Conservation (phyloP, 2,329 filamentous ascomycete species). For the Fusarium sp. region DNA sequence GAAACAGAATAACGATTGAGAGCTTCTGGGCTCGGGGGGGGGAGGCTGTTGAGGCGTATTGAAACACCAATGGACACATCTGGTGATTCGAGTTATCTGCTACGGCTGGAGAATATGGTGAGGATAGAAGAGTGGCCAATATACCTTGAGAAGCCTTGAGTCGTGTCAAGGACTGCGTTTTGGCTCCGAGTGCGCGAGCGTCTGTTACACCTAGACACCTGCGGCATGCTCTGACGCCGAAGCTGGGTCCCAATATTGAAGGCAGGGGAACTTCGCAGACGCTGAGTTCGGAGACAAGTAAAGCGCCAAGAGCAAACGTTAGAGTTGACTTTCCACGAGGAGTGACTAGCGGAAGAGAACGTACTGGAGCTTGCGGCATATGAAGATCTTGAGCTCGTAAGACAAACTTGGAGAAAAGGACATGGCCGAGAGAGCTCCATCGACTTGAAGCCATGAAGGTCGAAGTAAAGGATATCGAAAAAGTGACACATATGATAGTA, state of each 20-base stretch:
- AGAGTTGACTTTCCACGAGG: background rate
- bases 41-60: conserved; percentile 20
- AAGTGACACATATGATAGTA: fast-evolving
- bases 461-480: fast-evolving
- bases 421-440: background rate
- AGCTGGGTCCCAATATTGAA: background rate
- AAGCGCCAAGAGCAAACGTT: too few species aligned
- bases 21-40: background rate
- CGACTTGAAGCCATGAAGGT: background rate
- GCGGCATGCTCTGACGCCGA: background rate
- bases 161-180: background rate
- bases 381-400: background rate
- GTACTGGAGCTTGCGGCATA: background rate
- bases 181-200: background rate
- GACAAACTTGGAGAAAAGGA: background rate
- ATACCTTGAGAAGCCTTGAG: background rate
- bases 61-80: conserved; percentile 25
- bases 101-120: background rate
- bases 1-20: conserved; percentile 1
- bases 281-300: too few species aligned
- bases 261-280: too few species aligned
- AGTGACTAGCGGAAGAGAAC: background rate
- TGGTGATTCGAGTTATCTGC: conserved; percentile 13
- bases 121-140: background rate
- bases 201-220: background rate